Base-by-base conservation (phyloP, 2,329 filamentous ascomycete genomes). In the Daldinia sp. region DNA sequence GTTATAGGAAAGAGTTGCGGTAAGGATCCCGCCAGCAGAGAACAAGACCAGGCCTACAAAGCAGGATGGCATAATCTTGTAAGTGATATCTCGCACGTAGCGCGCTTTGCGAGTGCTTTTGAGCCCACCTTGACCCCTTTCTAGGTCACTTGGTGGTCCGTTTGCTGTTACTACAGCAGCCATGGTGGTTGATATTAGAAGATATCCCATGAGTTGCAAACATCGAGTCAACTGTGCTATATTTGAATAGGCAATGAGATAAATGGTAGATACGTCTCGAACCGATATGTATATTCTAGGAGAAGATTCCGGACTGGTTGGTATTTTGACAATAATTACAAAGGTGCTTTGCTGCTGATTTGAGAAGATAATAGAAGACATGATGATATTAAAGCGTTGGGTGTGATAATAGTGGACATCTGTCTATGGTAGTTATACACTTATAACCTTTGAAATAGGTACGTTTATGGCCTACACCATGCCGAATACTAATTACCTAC, bases 1-100 rank as follows among this genome's bases (percentile, higher is more conserved):
- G 46, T 71, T 20, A 53, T 63, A 69, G 23, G 50, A 41, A 13
- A 77, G 30, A 18, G 74, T 74, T 28, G 68, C 65, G 15, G 67
- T 61, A 37, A 78, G 60, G 41, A 76, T 66, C 9, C 46, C 72
- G 13, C 75, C 74, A 3, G 68, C 51, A 9, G 74, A 74, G 63
- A 78, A 73, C 30, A 73, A 20, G 20, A 75, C 62, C 13, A 78
- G 71, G 51, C 66, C 35, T 10, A 67, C 51, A 41, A 56, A 30
- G 20, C 64, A 74, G 33, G 71, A 65, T n/a, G 75, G 76, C 12
- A 78, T 72, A 6, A 74, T 37, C 50, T 71, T 73, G 30, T 66
- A 73, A 6, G 73, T 77, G 53, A 74, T 67, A 30, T 75, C 68
- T 57, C 68, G 71, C 18, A 77, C 63, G 26, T 66, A 65, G 23